Base-by-base conservation (phyloP, 495 filamentous ascomycete species). In the Penicillium simplicissimum region DNA sequence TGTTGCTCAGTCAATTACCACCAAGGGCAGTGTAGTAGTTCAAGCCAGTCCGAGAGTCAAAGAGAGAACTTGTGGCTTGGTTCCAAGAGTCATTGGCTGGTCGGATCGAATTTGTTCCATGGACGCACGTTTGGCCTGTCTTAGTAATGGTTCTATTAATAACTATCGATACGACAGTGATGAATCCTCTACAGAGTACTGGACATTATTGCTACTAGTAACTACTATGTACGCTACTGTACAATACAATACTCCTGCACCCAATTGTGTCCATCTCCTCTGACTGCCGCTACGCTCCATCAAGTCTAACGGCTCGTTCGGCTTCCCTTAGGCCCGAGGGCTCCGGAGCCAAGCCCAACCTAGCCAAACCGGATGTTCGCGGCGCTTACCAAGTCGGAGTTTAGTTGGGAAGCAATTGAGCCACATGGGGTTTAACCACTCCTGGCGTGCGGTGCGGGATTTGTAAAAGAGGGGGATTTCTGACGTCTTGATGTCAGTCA, bases 91-190 rank as follows among this genome's bases (percentile, higher is more conserved):
- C 23, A 19, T 47, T 25, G 23, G 43, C 19, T 7, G 43, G 43
- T 23, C 45, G 45, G 45, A 14, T 49, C 10, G 10, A 11, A 49
- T 49, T 49, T 14, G 45, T 49, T 49, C 45, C 45, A 31, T 49
- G 45, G 45, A 49, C 14, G 45, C 45, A 49, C 45, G 45, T 49
- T 49, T 49, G 21, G n/a, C 45, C 9, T 48, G 13, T 48, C 21
- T 48, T 28, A 25, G 8, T 48, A 15, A 49, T 14, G 45, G 15
- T 49, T 28, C 45, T 49, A 49, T 49, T 49, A 31, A 28, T 49
- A n/a, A n/a, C n/a, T n/a, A 49, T 49, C 45, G 8, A 45, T 45
- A 45, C 17, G 42, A 45, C 42, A 10, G n/a, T 17, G 8, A 10
- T 28, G 2, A 28, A 28, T 28, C 6, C 6, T 5, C 28, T 31